A percentile compares a stretch with the other conserved stretches of the same genome.
phyloP scores from a whole-genome alignment of 1,139 yeast genomes.

The Geotrichum australiense region DNA sequence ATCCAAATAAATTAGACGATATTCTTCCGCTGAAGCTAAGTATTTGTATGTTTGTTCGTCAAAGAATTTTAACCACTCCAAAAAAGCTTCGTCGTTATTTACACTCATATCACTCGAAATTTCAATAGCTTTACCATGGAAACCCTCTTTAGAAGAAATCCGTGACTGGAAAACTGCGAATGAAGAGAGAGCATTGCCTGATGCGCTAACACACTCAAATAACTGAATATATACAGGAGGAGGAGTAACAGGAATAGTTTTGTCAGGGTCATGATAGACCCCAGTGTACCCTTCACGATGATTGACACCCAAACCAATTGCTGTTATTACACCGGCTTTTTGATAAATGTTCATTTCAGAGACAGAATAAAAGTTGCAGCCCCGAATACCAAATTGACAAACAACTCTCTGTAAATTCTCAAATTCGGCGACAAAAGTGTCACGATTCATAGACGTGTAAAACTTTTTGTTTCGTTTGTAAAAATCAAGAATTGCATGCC shows the following conservation, averaged over 20 bases:
- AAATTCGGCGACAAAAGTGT: conserved; percentile 4
- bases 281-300: conserved; percentile 11
- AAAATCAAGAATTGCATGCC: conserved; percentile 7
- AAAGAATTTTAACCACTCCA: conserved; percentile 11
- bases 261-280: conserved; percentile 3
- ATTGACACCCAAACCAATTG: conserved; percentile 6
- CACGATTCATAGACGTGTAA: conserved; percentile 1
- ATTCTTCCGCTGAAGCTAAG: not conserved
- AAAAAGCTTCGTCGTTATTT: conserved; percentile 7
- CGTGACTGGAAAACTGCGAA: conserved; percentile 4
- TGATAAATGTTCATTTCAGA: conserved; percentile 9
- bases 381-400: not conserved
- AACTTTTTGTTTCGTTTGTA: conserved; percentile 9
- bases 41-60: not conserved
- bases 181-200: not conserved
- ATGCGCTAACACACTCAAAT: conserved; percentile 11
- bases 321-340: not conserved
- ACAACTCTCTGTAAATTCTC: not conserved
- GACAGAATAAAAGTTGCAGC: conserved; percentile 9
- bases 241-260: not conserved
- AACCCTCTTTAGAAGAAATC: not conserved
- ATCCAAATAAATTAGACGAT: conserved; percentile 7
- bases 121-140: not conserved
- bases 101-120: conserved; percentile 2
- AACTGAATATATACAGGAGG: conserved; percentile 7